Percentiles rank a stretch among this genome's conserved stretches.
Conservation (phyloP, 169 alveolate genomes). For the Babesia ovata region DNA sequence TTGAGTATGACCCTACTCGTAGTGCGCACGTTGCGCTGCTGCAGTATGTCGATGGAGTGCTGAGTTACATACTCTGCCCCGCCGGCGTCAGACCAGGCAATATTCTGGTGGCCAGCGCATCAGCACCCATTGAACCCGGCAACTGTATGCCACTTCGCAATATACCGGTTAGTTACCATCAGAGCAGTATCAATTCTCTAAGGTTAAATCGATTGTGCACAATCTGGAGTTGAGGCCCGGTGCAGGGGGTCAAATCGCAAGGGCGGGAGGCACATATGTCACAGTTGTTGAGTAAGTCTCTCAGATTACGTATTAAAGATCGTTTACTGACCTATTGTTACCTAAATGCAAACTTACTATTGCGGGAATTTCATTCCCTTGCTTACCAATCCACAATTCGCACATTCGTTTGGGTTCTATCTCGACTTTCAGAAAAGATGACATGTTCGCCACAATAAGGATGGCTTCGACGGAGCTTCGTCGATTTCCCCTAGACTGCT, state of each 20-base stretch:
- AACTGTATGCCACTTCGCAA: conserved; percentile 84
- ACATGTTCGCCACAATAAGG: conserved; percentile 80
- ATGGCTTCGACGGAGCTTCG: conserved; percentile 86
- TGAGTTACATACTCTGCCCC: conserved; percentile 86
- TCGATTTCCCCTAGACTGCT: conserved; percentile 85
- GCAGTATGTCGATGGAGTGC: conserved; percentile 89
- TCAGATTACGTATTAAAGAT: too few species aligned
- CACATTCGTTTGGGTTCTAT: conserved; percentile 1
- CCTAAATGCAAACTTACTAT: too few species aligned
- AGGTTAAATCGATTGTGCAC: conserved; percentile 82
- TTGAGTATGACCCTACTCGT: conserved; percentile 84
- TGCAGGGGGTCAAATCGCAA: conserved; percentile 83
- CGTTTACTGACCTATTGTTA: too few species aligned
- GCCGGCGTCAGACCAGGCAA: conserved; percentile 86
- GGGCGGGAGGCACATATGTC: conserved; percentile 87
- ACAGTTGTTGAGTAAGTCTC: conserved; percentile 69
- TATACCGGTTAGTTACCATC: conserved; percentile 75
- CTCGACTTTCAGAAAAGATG: conserved; percentile 68
- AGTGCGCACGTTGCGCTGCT: conserved; percentile 84
- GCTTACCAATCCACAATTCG: background rate
- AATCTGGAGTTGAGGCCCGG: conserved; percentile 89
- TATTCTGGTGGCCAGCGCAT: conserved; percentile 81
- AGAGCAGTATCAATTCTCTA: background rate
- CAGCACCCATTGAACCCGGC: conserved; percentile 87
- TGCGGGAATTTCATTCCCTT: background rate